Evolutionary conservation across 352 stramenopile genomes (phyloP).

Genomic region (Phytophthora fragariae): DNA sequence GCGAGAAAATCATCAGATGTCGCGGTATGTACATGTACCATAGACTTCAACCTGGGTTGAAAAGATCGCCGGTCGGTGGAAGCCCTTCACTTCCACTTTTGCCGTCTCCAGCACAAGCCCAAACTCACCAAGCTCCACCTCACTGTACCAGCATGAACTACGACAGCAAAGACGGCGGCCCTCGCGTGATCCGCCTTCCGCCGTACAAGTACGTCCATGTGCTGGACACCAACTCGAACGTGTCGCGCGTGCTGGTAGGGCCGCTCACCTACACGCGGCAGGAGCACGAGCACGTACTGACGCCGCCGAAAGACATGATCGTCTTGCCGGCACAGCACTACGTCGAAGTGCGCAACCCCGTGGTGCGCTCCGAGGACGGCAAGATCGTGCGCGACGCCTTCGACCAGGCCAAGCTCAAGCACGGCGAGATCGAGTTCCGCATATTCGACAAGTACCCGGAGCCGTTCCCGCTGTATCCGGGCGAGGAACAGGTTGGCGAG

Average conservation of each 20-base stretch:
- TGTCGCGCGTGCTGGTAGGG: constrained; percentile 78
- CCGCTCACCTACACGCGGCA: constrained; percentile 84
- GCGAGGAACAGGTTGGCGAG: constrained; percentile 63
- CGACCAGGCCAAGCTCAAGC: constrained; percentile 79
- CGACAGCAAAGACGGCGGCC: constrained; percentile 48
- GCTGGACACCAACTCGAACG: constrained; percentile 88
- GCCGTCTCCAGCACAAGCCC: constrained; percentile 18
- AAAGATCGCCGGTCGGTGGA: constrained; percentile 1
- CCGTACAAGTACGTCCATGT: constrained; percentile 88
- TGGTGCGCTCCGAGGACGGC: constrained; percentile 55
- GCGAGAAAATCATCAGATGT: not conserved
- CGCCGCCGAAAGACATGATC: constrained; percentile 74
- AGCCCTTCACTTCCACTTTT: constrained; percentile 23
- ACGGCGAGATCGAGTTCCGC: constrained; percentile 82
- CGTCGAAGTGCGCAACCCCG: constrained; percentile 77
- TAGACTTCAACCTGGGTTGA: constrained; percentile 27
- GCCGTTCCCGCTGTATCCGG: constrained; percentile 80
- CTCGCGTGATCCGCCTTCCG: constrained; percentile 76
- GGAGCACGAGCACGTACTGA: constrained; percentile 82
- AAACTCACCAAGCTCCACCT: not conserved
- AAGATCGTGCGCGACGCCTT: constrained; percentile 71
- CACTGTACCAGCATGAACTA: constrained; percentile 5
- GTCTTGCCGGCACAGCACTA: constrained; percentile 81
- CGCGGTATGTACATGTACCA: too few relatives aligned
- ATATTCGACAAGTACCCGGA: constrained; percentile 79